These are phyloP conservation scores for Flaveria ramosissima DNA, from an alignment of 129 eudicot species.

Conservation along the genomic window DNA sequence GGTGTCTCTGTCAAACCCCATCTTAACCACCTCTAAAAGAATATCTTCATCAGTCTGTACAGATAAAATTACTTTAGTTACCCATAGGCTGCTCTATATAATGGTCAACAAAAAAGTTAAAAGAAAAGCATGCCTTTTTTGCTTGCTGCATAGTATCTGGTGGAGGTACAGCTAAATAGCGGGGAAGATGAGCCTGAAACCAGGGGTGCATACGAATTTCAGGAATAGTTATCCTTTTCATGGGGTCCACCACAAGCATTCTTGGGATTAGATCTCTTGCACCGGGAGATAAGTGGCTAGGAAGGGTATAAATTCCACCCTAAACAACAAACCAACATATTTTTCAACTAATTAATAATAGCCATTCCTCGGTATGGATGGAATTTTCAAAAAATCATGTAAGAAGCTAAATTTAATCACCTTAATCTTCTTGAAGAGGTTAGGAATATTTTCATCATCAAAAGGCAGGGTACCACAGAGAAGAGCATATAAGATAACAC, in stretches of 20 bases:
- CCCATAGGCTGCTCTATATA: background rate
- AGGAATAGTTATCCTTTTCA: constrained; percentile 89
- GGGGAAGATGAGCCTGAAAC: constrained; percentile 98
- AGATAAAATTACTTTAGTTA: background rate
- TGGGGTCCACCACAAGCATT: constrained; percentile 97
- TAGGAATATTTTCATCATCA: constrained; percentile 97
- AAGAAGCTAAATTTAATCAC: constrained; percentile 37
- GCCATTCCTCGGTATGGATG: background rate
- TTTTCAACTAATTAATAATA: background rate
- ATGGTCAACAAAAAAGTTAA: background rate
- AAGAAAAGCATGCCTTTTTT: constrained; percentile 57
- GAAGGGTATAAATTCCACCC: constrained; percentile 99
- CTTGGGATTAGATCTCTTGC: constrained; percentile 96
- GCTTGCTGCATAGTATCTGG: constrained; percentile 97
- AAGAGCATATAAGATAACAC: constrained; percentile 96
- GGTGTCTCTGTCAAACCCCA: constrained; percentile 87
- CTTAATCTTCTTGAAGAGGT: constrained; percentile 96
- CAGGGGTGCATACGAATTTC: constrained; percentile 84
- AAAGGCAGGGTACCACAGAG: constrained; percentile 98
- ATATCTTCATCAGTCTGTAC: constrained; percentile 93
- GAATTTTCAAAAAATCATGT: background rate
- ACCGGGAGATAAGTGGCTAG: constrained; percentile 92
- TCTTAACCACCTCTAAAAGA: constrained; percentile 84
- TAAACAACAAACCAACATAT: constrained; percentile 32
- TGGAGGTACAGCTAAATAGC: constrained; percentile 91